Conservation (phyloP, 192 early-diverging fungal genomes). For the Entomortierella beljakovae region DNA sequence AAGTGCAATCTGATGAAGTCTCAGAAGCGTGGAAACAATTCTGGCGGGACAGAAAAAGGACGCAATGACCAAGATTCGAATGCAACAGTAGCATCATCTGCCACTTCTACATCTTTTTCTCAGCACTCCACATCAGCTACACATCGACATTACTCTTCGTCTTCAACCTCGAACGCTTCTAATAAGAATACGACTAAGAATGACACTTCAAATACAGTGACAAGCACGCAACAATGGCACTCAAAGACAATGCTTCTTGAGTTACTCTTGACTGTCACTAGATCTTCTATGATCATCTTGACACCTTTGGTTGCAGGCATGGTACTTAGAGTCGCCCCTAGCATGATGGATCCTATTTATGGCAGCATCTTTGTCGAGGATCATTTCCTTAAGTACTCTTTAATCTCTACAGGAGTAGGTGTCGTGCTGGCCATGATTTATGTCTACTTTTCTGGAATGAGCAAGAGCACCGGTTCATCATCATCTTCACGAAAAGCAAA, state of each 20-base stretch:
- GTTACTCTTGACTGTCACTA: constrained; percentile 51
- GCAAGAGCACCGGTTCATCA: not conserved
- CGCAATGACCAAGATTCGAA: not conserved
- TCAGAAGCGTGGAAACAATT: constrained; percentile 7
- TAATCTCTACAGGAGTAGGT: constrained; percentile 59
- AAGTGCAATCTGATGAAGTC: constrained; percentile 14
- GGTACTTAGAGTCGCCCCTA: constrained; percentile 62
- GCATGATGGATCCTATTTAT: constrained; percentile 75
- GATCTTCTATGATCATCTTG: constrained; percentile 51
- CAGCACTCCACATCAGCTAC: constrained; percentile 6
- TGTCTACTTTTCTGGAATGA: constrained; percentile 15
- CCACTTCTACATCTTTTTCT: not conserved
- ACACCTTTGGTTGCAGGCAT: constrained; percentile 57
- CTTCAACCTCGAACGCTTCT: constrained; percentile 3
- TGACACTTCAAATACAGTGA: not conserved
- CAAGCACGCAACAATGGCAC: constrained; percentile 13
- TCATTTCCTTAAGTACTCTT: constrained; percentile 56
- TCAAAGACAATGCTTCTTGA: constrained; percentile 51
- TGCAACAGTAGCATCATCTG: constrained; percentile 9
- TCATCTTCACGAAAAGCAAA: not conserved
- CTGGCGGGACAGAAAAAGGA: constrained; percentile 2
- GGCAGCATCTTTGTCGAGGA: constrained; percentile 72
- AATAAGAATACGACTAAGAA: not conserved
- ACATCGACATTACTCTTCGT: constrained; percentile 12
- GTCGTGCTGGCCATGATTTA: constrained; percentile 52